These are phyloP conservation scores for Gossypium lobatum DNA, from an alignment of 441 rosid species.

Conservation along the genomic window DNA sequence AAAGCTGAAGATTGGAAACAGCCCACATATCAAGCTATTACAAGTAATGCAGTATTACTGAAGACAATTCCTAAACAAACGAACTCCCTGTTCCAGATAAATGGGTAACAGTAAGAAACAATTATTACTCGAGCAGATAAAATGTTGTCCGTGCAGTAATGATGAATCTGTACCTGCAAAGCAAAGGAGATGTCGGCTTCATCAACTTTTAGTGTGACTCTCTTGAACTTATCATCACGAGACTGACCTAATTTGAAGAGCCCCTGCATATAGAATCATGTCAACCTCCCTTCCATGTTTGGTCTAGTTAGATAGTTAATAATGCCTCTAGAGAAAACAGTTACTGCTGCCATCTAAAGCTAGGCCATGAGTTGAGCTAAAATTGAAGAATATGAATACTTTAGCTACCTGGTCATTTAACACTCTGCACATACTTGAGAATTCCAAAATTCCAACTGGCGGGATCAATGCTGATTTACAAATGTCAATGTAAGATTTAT, in stretches of 20 bases:
- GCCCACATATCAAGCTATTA: neutral
- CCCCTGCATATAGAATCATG: constrained; percentile 41
- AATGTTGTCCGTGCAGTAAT: neutral
- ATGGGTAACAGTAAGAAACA: neutral
- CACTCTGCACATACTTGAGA: constrained; percentile 65
- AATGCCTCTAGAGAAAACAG: neutral
- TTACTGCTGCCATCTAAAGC: neutral
- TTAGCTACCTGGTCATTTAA: constrained; percentile 74
- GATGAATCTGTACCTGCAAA: constrained; percentile 48
- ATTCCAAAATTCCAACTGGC: constrained; percentile 61
- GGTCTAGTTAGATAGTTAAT: neutral
- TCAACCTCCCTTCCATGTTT: neutral
- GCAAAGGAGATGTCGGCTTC: constrained; percentile 77
- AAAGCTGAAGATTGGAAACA: neutral
- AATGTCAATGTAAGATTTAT: constrained; percentile 52
- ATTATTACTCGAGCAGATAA: neutral
- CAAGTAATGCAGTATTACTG: constrained; percentile 22
- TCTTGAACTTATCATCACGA: constrained; percentile 56
- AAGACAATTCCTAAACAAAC: constrained; percentile 82
- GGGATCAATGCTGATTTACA: constrained; percentile 72
- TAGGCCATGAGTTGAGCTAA: neutral
- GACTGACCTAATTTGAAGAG: constrained; percentile 64
- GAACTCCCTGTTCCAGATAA: constrained; percentile 52
- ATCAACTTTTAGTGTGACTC: constrained; percentile 68
- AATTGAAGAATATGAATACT: neutral